Conservation (phyloP, 2,329 filamentous ascomycete species). For the Elsinoe batatas region DNA sequence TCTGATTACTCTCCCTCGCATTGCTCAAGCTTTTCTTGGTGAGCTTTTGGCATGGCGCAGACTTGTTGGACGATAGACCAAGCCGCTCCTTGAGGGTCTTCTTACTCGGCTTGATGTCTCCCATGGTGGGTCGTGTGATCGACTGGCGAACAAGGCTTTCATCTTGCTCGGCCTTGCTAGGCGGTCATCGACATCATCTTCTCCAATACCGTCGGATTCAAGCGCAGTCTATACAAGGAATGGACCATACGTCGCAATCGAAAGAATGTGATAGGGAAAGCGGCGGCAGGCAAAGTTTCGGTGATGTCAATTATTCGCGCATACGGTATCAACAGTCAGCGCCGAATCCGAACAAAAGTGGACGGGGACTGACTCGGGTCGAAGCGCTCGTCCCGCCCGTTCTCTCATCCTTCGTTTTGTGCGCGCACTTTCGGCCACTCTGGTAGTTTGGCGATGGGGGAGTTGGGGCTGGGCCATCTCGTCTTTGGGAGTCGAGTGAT, state of each 20-base stretch:
- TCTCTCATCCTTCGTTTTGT: neutral
- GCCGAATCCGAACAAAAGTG: neutral
- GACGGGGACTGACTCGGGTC: neutral
- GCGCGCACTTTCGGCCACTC: neutral
- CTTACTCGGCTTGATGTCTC: neutral
- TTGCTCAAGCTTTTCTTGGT: conserved; percentile 10
- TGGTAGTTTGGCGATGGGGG: neutral
- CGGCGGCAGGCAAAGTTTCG: neutral
- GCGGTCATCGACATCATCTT: neutral
- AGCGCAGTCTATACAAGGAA: neutral
- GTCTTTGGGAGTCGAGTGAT: no score
- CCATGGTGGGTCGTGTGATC: conserved; percentile 7
- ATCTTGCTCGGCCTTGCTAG: neutral
- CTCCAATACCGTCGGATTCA: neutral
- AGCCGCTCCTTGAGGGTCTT: conserved; percentile 10
- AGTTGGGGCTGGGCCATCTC: no score
- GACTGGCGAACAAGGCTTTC: neutral
- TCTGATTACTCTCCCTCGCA: neutral
- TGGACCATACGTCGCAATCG: neutral
- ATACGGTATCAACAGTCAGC: neutral
- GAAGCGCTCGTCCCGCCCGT: neutral
- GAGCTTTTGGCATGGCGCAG: conserved; percentile 6
- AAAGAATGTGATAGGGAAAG: neutral
- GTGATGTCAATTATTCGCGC: neutral
- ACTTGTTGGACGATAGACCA: conserved; percentile 8